Evolutionary conservation across 2,329 filamentous ascomycete genomes (phyloP).

Genomic region (Calonectria pseudoturangicola): DNA sequence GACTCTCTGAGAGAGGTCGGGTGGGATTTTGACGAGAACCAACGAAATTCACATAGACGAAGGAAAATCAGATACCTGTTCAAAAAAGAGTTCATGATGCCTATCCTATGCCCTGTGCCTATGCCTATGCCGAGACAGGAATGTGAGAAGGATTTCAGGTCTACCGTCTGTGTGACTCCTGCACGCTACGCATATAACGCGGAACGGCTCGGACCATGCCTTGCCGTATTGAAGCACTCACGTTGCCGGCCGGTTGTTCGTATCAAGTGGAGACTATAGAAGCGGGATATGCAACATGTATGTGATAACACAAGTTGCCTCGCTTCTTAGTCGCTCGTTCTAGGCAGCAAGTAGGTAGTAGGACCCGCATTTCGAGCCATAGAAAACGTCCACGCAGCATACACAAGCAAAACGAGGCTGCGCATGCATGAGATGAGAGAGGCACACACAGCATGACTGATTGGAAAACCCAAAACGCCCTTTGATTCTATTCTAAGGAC

Average conservation of each 20-base stretch:
- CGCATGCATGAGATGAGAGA: not conserved
- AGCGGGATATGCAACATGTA: not conserved
- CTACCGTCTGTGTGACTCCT: not conserved
- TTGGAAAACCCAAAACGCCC: slow-evolving; percentile 38
- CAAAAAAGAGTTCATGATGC: not conserved
- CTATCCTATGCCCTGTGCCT: not conserved
- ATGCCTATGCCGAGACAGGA: not conserved
- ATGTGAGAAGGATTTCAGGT: not conserved
- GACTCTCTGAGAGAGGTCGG: slow-evolving; percentile 25
- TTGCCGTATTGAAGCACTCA: not conserved
- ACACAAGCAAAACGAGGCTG: not conserved
- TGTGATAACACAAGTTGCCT: not conserved
- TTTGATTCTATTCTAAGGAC: slow-evolving; percentile 41
- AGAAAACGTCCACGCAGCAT: not conserved
- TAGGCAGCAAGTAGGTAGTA: too few species aligned
- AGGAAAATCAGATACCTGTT: slow-evolving; percentile 26
- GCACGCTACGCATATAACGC: not conserved
- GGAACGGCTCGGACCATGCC: not conserved
- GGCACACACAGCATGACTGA: slow-evolving; percentile 10
- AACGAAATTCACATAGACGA: slow-evolving; percentile 25
- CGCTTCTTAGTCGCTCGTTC: not conserved
- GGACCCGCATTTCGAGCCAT: not conserved
- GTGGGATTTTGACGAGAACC: not conserved
- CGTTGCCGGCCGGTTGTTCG: not conserved
- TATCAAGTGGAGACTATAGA: not conserved